Percentiles rank a stretch among this genome's conserved stretches.
These are phyloP conservation scores for Acanthochlamys bracteata DNA, from an alignment of 106 monocot species.

Conservation along the genomic window DNA sequence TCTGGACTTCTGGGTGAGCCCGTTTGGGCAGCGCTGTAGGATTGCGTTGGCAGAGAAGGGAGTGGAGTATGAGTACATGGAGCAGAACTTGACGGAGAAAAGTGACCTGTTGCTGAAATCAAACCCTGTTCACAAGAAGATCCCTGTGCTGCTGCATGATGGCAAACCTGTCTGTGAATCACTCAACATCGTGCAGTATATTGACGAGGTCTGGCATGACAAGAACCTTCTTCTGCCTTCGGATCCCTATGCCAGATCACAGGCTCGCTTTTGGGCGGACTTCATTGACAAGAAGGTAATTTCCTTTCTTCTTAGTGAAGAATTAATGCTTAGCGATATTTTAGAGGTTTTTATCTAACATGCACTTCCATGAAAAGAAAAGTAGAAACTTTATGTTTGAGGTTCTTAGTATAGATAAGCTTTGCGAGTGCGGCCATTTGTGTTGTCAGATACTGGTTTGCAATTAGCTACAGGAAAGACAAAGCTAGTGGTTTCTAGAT, in stretches of 20 bases:
- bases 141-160: slow-evolving; percentile 13
- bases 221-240: slow-evolving; percentile 1
- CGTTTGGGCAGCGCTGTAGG: slow-evolving; percentile 7
- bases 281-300: slow-evolving; percentile 18
- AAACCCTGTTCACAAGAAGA: slow-evolving; percentile 12
- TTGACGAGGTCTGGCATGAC: slow-evolving; percentile 6
- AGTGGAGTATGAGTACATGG: slow-evolving; percentile 7
- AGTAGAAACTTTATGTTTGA: no score
- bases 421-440: no score
- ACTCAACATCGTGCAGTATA: slow-evolving; percentile 10
- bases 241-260: slow-evolving; percentile 5
- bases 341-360: no score
- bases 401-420: no score
- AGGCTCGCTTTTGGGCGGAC: slow-evolving; percentile 24
- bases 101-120: slow-evolving; percentile 4
- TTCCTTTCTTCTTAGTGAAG: slow-evolving; percentile 1
- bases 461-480: no score
- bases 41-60: slow-evolving; percentile 13
- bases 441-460: no score
- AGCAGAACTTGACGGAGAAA: slow-evolving; percentile 5
- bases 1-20: slow-evolving; percentile 7
- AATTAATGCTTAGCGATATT: no score
- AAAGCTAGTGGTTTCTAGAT: no score
- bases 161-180: slow-evolving; percentile 11
- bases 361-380: no score